Evolutionary conservation across 306 rosid genomes (phyloP).

Genomic region (Quercus alba): DNA sequence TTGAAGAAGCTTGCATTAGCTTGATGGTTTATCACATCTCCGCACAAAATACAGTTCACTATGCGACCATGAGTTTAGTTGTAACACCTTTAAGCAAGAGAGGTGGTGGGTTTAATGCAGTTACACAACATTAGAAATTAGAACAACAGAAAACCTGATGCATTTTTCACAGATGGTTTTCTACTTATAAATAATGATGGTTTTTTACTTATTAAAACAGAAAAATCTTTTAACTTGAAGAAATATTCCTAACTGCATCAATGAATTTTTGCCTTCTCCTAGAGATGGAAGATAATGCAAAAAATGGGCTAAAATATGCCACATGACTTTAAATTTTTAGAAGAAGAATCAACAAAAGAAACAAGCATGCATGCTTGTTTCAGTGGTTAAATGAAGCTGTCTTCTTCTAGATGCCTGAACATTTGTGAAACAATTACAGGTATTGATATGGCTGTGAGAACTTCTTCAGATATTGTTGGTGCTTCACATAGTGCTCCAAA

Average conservation of each 20-base stretch:
- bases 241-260: not conserved
- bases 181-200: too few species aligned
- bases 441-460: conserved; percentile 24
- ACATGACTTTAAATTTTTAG: not conserved
- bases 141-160: not conserved
- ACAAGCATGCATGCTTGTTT: not conserved
- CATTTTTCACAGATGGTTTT: too few species aligned
- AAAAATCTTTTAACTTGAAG: not conserved
- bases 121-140: not conserved
- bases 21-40: not conserved
- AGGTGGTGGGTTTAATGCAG: not conserved
- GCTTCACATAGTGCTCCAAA: conserved; percentile 11
- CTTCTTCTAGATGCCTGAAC: not conserved
- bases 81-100: not conserved
- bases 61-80: not conserved
- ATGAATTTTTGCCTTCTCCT: not conserved
- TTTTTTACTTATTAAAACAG: not conserved
- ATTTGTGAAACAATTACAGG: conserved; percentile 5
- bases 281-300: not conserved
- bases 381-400: not conserved
- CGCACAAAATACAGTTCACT: not conserved
- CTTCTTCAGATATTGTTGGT: conserved; percentile 23
- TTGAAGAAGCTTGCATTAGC: not conserved
- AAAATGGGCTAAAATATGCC: not conserved
- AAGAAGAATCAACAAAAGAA: not conserved